These are phyloP conservation scores for Peziza echinospora DNA, from an alignment of 495 filamentous ascomycete species.

Conservation along the genomic window DNA sequence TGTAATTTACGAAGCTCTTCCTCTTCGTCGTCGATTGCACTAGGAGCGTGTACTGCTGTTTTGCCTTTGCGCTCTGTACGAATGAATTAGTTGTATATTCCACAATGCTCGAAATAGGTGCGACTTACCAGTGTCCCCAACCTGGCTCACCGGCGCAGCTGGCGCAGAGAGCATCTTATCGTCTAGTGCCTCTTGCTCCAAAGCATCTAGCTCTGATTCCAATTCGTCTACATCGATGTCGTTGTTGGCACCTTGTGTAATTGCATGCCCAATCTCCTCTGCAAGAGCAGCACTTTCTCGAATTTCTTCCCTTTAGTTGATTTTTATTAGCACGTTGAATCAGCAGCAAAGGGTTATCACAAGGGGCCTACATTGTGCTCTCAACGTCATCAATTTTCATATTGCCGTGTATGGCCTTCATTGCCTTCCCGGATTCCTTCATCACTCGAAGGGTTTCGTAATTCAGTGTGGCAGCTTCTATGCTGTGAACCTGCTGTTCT, in stretches of 20 bases:
- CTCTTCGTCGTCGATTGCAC: conserved; percentile 67
- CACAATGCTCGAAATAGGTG: conserved; percentile 15
- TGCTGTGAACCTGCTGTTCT: conserved; percentile 87
- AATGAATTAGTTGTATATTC: conserved; percentile 2
- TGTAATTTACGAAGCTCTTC: conserved; percentile 82
- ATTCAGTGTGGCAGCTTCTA: conserved; percentile 97
- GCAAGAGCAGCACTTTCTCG: conserved; percentile 79
- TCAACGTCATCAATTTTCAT: conserved; percentile 88
- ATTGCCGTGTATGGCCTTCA: conserved; percentile 76
- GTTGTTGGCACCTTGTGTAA: conserved; percentile 48
- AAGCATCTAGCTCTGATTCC: conserved; percentile 48
- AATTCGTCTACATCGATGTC: conserved; percentile 71
- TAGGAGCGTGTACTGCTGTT: conserved; percentile 22
- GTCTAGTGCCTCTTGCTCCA: conserved; percentile 76
- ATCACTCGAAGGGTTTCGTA: conserved; percentile 85
- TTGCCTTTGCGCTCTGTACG: conserved; percentile 36
- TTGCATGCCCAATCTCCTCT: conserved; percentile 73
- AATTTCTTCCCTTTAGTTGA: conserved; percentile 73
- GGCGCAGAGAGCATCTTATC: conserved; percentile 84
- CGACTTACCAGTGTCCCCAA: conserved; percentile 52
- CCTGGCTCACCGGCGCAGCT: conserved; percentile 39
- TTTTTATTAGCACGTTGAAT: no score
- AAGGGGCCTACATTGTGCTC: conserved; percentile 63
- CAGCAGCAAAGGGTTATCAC: no score
- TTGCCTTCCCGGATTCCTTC: conserved; percentile 68